Evolutionary conservation across 441 rosid species (phyloP).

Genomic region (Daphne laureola): DNA sequence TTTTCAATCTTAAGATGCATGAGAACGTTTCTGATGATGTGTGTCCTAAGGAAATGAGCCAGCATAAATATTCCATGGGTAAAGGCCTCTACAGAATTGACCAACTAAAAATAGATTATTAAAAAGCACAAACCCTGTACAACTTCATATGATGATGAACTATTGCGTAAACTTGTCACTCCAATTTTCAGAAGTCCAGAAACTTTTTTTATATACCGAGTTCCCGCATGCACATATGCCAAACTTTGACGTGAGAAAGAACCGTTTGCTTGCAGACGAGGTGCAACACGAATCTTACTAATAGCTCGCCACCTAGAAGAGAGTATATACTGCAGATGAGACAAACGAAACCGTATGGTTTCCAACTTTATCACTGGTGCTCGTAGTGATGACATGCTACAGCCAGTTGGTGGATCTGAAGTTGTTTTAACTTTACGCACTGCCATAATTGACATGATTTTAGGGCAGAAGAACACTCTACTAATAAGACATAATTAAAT

Average conservation of each 20-base stretch:
- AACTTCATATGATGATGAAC: constrained; percentile 81
- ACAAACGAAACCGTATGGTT: constrained; percentile 47
- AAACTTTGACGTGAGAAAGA: constrained; percentile 86
- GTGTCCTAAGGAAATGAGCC: constrained; percentile 4
- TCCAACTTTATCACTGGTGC: constrained; percentile 56
- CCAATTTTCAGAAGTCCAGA: constrained; percentile 88
- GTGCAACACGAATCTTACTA: constrained; percentile 46
- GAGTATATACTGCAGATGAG: constrained; percentile 51
- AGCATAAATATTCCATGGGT: constrained; percentile 1
- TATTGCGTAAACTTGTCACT: constrained; percentile 81
- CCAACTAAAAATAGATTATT: neutral
- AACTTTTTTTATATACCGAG: constrained; percentile 87
- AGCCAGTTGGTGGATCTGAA: constrained; percentile 79
- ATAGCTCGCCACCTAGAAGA: constrained; percentile 69
- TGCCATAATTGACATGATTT: constrained; percentile 24
- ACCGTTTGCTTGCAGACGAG: constrained; percentile 57
- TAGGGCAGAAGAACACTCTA: constrained; percentile 13
- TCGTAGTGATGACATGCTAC: constrained; percentile 63
- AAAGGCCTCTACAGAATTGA: constrained; percentile 1
- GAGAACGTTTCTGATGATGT: constrained; percentile 62
- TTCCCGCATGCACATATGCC: constrained; percentile 93
- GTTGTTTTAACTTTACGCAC: constrained; percentile 81
- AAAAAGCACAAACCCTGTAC: constrained; percentile 61
- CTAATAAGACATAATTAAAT: constrained; percentile 13
- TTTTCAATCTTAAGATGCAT: constrained; percentile 73